Conservation (phyloP, 192 early-diverging fungal genomes). For the Coemansia asiatica region DNA sequence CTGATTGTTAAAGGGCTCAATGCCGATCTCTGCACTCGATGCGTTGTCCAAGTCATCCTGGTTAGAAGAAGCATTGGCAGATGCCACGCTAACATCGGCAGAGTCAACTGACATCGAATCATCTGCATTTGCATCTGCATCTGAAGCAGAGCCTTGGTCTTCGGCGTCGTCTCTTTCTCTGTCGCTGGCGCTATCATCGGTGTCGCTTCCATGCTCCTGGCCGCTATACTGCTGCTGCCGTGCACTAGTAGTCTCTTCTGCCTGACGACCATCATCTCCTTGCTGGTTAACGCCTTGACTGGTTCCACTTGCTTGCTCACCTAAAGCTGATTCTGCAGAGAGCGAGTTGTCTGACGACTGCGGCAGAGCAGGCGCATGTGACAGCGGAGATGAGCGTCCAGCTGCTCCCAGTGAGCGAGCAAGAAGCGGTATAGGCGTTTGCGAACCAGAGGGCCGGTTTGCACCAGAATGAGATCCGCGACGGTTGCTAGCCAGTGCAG, state of each 20-base stretch:
- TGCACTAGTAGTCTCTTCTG: background rate
- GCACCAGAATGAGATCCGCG: conserved; percentile 9
- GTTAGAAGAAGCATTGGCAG: conserved; percentile 18
- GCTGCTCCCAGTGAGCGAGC: conserved; percentile 14
- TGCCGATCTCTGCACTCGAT: conserved; percentile 2
- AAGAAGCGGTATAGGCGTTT: conserved; percentile 39
- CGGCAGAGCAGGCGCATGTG: conserved; percentile 13
- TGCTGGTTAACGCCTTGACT: background rate
- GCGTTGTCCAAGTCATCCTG: background rate
- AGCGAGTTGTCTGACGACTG: conserved; percentile 1
- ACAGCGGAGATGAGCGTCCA: conserved; percentile 20
- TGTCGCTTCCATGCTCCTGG: background rate
- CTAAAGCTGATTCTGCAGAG: background rate
- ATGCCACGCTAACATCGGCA: conserved; percentile 31
- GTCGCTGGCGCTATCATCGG: background rate
- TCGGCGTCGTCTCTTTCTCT: background rate
- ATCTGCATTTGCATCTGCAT: conserved; percentile 41
- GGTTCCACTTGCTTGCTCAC: background rate
- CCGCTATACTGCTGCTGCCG: background rate
- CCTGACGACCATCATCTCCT: background rate
- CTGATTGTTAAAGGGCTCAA: conserved; percentile 30
- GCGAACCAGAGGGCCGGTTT: conserved; percentile 18
- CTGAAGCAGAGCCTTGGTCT: conserved; percentile 26
- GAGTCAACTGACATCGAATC: conserved; percentile 42
- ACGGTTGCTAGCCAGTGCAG: conserved; percentile 22